phyloP scores from a whole-genome alignment of 352 stramenopile genomes.

The Phytophthora constricta region DNA sequence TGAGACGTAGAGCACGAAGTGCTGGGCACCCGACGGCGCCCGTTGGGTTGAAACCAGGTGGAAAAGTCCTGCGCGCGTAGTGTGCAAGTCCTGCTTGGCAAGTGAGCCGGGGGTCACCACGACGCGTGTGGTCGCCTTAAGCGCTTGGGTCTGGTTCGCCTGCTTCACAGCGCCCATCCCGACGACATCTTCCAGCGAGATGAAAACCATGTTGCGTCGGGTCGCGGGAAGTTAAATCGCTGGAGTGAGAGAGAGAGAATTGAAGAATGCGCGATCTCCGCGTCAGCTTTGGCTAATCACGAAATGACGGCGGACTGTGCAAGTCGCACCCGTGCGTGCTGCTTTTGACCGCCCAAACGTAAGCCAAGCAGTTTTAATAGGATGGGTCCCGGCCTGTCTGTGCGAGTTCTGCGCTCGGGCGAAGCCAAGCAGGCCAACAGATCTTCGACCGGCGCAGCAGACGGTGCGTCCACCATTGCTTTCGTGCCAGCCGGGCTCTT shows the following conservation, averaged over 20 bases:
- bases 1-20: conserved; percentile 82
- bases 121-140: conserved; percentile 49
- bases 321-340: conserved; percentile 15
- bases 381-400: conserved; percentile 1
- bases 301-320: conserved; percentile 24
- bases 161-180: conserved; percentile 24
- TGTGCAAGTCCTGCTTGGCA: conserved; percentile 40
- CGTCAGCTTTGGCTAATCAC: conserved; percentile 8
- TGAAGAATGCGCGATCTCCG: background rate
- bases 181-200: conserved; percentile 77
- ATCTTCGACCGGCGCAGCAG: conserved; percentile 5
- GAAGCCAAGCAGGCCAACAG: background rate
- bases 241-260: background rate
- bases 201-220: conserved; percentile 67
- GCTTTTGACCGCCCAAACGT: conserved; percentile 14
- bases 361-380: conserved; percentile 5
- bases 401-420: conserved; percentile 2
- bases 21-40: conserved; percentile 15
- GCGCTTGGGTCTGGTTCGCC: conserved; percentile 4
- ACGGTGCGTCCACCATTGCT: conserved; percentile 15
- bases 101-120: conserved; percentile 75
- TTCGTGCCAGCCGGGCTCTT: conserved; percentile 16
- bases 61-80: conserved; percentile 26
- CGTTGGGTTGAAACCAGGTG: conserved; percentile 24
- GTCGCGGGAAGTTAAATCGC: conserved; percentile 5